Evolutionary conservation across 2,329 filamentous ascomycete species (phyloP), one percentile per base, ranked within the genome.

Genomic region (Lecanicillium sp.): DNA sequence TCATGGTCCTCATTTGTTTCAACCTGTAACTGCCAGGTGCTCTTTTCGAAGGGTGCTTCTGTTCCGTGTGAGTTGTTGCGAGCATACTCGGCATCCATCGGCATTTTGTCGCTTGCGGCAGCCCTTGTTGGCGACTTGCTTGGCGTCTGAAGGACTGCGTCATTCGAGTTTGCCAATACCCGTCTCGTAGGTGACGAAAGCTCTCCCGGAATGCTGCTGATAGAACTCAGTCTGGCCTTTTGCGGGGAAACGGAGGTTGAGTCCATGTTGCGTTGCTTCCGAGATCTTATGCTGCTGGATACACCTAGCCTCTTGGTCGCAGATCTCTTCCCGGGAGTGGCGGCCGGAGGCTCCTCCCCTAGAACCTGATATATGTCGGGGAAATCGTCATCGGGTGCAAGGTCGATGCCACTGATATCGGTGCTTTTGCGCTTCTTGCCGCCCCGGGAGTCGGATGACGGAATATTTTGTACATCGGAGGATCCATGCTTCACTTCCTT

Each of bases 361-460:
- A 66, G 53, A 34, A 69, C 56, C 34, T 74, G 62, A 44, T 71
- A 66, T 7, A 79, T 68, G 44, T 79, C 73, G 0, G 71, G 72
- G 33, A 74, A 78, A 14, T 71, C 65, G 25, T 68, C 66, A 12
- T 66, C 54, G 4, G 61, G 56, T 13, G 52, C 56, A 12, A 54
- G 52, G 11, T 60, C 54, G 18, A 54, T 50, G 42, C 56, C 62
- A 43, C 50, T 62, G 17, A 71, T 67, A 9, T 73, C 67, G 17
- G 56, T 58, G 44, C 70, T 74, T 50, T 76, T 77, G 44, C 71
- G 57, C 53, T 77, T 77, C 53, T 67, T 72, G 14, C 59, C 59
- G 33, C 62, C 60, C 32, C 55, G 65, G 2, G 30, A 17, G 14
- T 36, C 33, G 7, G 37, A 31, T n/a, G 36, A 29, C 12, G 29